Evolutionary conservation across 208 protist species (phyloP), one percentile per base, ranked within the genome.

Genomic region (Leishmania tropica): DNA sequence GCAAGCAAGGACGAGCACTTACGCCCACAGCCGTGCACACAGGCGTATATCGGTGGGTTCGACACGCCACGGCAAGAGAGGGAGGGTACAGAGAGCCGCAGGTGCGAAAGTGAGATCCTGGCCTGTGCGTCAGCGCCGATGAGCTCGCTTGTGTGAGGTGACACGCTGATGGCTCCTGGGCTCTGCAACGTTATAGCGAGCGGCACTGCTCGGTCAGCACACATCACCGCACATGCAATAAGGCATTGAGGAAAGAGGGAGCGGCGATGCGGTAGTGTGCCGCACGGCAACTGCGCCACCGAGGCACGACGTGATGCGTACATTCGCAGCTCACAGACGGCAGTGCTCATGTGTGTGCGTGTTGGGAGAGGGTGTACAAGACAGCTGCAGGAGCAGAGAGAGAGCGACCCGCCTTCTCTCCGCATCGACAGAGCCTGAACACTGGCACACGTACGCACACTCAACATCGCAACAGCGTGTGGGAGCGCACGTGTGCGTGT

Each of bases 91-190:
- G 60, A 37, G 60, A 67, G 60, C 60, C 3, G 13, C n/a, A 40
- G 11, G 13, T 37, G 60, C n/a, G 10, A 15, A 67, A 40, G 31
- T 67, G n/a, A 24, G 11, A 37, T 67, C 13, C n/a, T 40, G 60
- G 24, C 60, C 60, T 37, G 31, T 19, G 60, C 60, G 67, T 68
- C 37, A 56, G 45, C 65, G 42, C n/a, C 31, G 17, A 19, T 80
- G 65, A 15, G 8, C 53, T 19, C 71, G 48, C 58, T 62, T 85
- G 40, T 85, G 76, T 76, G 73, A 64, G 65, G 48, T 40, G 53
- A 53, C 24, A 53, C 60, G 35, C 77, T 56, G 35, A 73, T 47
- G 28, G 42, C 37, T 73, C 68, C 42, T 31, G 40, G 6, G 40
- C 40, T 31, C 4, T 15, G 28, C 35, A 1, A n/a, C 48, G 40